Evolutionary conservation across 2,329 filamentous ascomycete genomes (phyloP), one percentile per base, ranked within the genome.

Genomic region (Colletotrichum noveboracense): DNA sequence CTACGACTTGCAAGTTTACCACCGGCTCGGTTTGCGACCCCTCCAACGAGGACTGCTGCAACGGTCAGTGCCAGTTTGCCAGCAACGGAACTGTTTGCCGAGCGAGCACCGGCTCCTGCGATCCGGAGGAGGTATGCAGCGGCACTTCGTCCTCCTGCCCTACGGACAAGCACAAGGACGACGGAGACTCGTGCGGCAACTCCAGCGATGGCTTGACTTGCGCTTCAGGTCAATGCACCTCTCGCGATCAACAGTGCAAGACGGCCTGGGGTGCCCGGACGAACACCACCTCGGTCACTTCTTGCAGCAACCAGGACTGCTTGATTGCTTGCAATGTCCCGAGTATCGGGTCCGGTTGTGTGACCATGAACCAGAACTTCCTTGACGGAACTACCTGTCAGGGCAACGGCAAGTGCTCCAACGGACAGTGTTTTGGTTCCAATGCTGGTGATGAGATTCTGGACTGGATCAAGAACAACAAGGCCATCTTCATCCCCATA

Each of bases 191-290:
- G 21, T 99, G 97, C 82, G 95, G 95, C 38, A 86, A 87, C 66
- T 81, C 85, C 55, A 93, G 93, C 16, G 79, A 83, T 3, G 91
- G 91, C 3, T 89, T 98, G 36, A 86, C 91, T 36, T 99, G 97
- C 82, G 95, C 97, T 34, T 96, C 94, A 61, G 97, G 97, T 14
- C 96, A 98, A 85, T 99, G 97, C 85, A 99, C 97, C 5, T 97
- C 94, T 69, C 93, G 97, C 77, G 93, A 98, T 83, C 90, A 93
- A 81, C 97, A 99, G 86, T 99, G 97, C 87, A 93, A 93, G 84
- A 94, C 92, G 13, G 89, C 97, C 64, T 94, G 98, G 89, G 96
- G 95, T 43, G 91, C 90, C 32, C 91, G 94, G 76, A 93, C 93
- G 1, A 89, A 91, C 72, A 91, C 90, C 82, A 96, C 96, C 85